Evolutionary conservation across 1,139 yeast genomes (phyloP).

Genomic region (Debaryomyces nepalensis): DNA sequence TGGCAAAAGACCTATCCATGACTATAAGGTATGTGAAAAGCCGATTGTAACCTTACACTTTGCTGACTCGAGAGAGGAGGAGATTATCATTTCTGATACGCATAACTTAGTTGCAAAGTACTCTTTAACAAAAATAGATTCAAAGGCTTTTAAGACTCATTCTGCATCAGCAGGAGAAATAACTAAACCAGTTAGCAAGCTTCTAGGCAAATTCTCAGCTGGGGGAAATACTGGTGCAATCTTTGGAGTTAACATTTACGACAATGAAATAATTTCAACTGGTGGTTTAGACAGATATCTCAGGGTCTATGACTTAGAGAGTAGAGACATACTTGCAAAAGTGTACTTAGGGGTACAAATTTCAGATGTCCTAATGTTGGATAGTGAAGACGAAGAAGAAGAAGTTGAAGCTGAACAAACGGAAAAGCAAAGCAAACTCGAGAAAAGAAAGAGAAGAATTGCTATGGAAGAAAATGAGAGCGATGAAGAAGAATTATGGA

Average conservation of each 20-base stretch:
- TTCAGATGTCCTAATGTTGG: constrained; percentile 57
- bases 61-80: constrained; percentile 36
- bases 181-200: constrained; percentile 41
- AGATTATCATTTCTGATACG: constrained; percentile 60
- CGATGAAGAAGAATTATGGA: constrained; percentile 48
- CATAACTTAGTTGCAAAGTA: constrained; percentile 59
- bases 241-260: constrained; percentile 32
- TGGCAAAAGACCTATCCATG: constrained; percentile 61
- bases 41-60: constrained; percentile 47
- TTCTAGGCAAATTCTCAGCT: constrained; percentile 46
- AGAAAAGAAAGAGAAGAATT: constrained; percentile 24
- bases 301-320: constrained; percentile 67
- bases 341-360: constrained; percentile 78
- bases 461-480: constrained; percentile 33
- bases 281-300: constrained; percentile 90
- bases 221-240: constrained; percentile 55
- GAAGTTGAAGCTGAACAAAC: constrained; percentile 21
- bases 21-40: constrained; percentile 52
- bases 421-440: constrained; percentile 23
- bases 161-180: constrained; percentile 53
- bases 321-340: constrained; percentile 67
- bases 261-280: constrained; percentile 45
- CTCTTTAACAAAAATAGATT: constrained; percentile 45
- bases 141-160: constrained; percentile 40
- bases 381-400: constrained; percentile 45